Base-by-base conservation (phyloP, 441 rosid species). In the Brassica hybrid region DNA sequence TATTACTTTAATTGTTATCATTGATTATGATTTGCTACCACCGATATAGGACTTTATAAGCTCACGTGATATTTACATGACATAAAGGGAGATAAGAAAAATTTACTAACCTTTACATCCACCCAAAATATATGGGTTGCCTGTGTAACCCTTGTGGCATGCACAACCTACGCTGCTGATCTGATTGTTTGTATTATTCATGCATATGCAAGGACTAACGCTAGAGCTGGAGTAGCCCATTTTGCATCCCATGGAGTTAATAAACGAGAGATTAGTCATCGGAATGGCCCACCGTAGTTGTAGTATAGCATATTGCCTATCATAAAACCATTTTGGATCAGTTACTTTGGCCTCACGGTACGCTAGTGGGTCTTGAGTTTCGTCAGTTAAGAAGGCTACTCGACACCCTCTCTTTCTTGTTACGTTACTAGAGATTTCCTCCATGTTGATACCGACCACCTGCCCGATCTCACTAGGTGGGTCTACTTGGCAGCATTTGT, bases 401-500 rank as follows among this genome's bases (percentile, higher is more conserved):
- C 25, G 60, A 17, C 60, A 56, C 12, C 60, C 60, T 56, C 25
- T 17, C 6, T 56, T 2, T 17, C 23, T 56, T 17, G 23, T 17
- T 54, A 16, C 2, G 12, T 17, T 17, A 54, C 59, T 54, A 7
- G 25, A 17, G 3, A 56, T 56, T 18, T 18, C 60, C 25, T 56
- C 60, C 60, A 56, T 56, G 3, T 3, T 18, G 25, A 56, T 56
- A 7, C 59, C 59, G 2, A 54, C 23, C 8, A 54, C 1, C 23
- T 17, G 13, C 8, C 25, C 60, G 18, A 56, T 56, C 60, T 6
- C 25, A 56, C 60, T 56, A 56, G 60, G 25, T 56, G 25, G 25
- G 12, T 56, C 60, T 56, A 17, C 23, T 3, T 54, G 59, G 59
- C 59, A 54, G 59, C 59, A 54, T 54, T 54, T 54, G 59, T 54